These are phyloP conservation scores for Phytophthora pisi DNA, from an alignment of 352 stramenopile species.

Conservation along the genomic window DNA sequence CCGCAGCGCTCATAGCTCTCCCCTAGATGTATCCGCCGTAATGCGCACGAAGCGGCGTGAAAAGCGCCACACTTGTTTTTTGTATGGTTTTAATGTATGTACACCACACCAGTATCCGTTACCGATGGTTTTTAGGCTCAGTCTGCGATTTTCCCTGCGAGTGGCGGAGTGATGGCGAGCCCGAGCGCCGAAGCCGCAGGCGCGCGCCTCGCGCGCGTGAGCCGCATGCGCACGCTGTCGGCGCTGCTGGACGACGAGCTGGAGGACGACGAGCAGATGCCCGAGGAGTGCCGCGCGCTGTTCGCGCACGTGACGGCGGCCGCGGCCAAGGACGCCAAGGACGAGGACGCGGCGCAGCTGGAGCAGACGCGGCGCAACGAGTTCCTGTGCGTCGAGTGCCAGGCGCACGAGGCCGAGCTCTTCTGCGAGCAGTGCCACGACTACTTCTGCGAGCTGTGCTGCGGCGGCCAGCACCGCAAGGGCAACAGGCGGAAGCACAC, in stretches of 20 bases:
- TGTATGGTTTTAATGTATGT: constrained; percentile 1
- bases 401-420: constrained; percentile 66
- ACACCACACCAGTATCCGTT: constrained; percentile 24
- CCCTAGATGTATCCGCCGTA: neutral
- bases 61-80: constrained; percentile 3
- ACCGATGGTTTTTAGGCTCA: constrained; percentile 18
- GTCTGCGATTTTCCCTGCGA: constrained; percentile 15
- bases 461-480: constrained; percentile 84
- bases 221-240: constrained; percentile 82
- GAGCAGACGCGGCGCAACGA: constrained; percentile 41
- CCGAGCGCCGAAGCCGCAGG: constrained; percentile 13
- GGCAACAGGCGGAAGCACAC: constrained; percentile 79
- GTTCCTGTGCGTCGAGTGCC: constrained; percentile 77
- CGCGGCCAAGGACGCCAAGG: constrained; percentile 26
- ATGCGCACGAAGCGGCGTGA: constrained; percentile 24
- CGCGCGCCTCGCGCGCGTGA: constrained; percentile 53
- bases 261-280: constrained; percentile 60
- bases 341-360: constrained; percentile 35
- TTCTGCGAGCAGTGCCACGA: constrained; percentile 91
- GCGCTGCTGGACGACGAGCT: constrained; percentile 74
- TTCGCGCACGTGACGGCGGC: constrained; percentile 42
- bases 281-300: constrained; percentile 54
- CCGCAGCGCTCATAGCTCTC: neutral
- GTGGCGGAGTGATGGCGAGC: constrained; percentile 19
- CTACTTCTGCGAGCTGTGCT: constrained; percentile 90